Conservation (phyloP, 768 basidiomycete genomes). For the Suillus brevipes region DNA sequence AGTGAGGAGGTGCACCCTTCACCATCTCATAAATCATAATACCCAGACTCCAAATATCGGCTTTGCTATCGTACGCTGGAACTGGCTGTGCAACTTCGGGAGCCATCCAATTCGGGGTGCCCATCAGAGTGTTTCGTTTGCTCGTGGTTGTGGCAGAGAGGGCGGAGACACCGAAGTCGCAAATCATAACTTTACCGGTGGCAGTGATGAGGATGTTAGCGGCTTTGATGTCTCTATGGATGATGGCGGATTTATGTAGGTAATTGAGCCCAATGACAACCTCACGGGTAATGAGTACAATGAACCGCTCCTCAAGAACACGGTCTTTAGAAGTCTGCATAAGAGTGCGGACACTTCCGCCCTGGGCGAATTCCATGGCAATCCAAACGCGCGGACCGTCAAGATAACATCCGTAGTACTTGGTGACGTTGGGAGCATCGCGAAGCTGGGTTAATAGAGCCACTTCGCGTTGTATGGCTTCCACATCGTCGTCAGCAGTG, state of each 20-base stretch:
- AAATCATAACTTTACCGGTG: constrained; percentile 89
- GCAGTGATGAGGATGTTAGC: constrained; percentile 93
- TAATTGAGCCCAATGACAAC: constrained; percentile 84
- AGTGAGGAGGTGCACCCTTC: constrained; percentile 93
- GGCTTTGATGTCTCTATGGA: constrained; percentile 97
- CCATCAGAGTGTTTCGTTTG: constrained; percentile 95
- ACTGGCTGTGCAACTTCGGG: constrained; percentile 92
- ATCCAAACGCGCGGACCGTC: constrained; percentile 98
- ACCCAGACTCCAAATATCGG: constrained; percentile 97
- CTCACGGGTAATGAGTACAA: constrained; percentile 85
- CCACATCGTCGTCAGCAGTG: constrained; percentile 94
- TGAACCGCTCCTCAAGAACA: constrained; percentile 85
- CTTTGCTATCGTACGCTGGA: constrained; percentile 94
- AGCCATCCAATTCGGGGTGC: constrained; percentile 99
- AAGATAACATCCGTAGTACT: constrained; percentile 96
- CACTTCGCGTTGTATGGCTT: constrained; percentile 95
- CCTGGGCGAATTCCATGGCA: constrained; percentile 96
- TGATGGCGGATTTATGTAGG: constrained; percentile 91
- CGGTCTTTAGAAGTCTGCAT: constrained; percentile 83
- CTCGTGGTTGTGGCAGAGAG: constrained; percentile 80
- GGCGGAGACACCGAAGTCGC: constrained; percentile 98
- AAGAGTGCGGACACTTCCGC: constrained; percentile 89
- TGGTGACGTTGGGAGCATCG: constrained; percentile 87
- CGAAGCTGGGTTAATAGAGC: constrained; percentile 87
- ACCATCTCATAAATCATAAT: constrained; percentile 97